A percentile compares a stretch with the other conserved stretches of the same genome.
Conservation (phyloP, 2,329 filamentous ascomycete species). For the Akanthomyces lecanii region DNA sequence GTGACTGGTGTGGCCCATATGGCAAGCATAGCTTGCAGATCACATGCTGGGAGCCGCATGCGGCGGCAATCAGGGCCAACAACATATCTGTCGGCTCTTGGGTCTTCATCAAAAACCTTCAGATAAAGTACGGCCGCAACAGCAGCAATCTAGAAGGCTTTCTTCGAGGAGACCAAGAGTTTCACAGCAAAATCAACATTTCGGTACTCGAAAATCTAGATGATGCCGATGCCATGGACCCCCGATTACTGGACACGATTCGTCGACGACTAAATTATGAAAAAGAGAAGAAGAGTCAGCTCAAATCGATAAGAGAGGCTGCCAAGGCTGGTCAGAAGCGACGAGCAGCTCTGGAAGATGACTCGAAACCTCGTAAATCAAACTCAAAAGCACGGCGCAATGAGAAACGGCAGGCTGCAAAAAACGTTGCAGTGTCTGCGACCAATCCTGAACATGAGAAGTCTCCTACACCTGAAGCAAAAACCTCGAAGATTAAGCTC, state of each 20-base stretch:
- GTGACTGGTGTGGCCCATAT: slow-evolving; percentile 67
- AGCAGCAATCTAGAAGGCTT: slow-evolving; percentile 63
- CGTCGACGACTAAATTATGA: slow-evolving; percentile 63
- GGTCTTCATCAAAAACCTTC: slow-evolving; percentile 67
- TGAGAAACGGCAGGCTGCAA: slow-evolving; percentile 14
- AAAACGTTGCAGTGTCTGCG: slow-evolving; percentile 23
- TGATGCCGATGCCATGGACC: slow-evolving; percentile 40
- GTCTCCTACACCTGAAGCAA: neutral
- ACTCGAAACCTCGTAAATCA: slow-evolving; percentile 25
- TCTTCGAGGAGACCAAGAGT: slow-evolving; percentile 56
- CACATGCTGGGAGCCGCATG: slow-evolving; percentile 66
- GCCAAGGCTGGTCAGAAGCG: slow-evolving; percentile 37
- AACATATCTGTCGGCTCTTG: slow-evolving; percentile 56
- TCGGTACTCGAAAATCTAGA: slow-evolving; percentile 40
- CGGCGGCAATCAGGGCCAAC: slow-evolving; percentile 46
- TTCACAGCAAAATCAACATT: slow-evolving; percentile 53
- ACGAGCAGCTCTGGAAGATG: slow-evolving; percentile 26
- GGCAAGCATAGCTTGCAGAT: slow-evolving; percentile 70
- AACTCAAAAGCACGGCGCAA: slow-evolving; percentile 27
- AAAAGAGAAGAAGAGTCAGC: slow-evolving; percentile 39
- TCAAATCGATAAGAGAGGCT: slow-evolving; percentile 36
- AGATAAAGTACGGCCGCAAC: slow-evolving; percentile 55
- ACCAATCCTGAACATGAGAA: slow-evolving; percentile 19
- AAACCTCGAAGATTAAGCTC: neutral
- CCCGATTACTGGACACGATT: slow-evolving; percentile 53